Evolutionary conservation across 768 basidiomycete species (phyloP).

Genomic region (Naganishia randhawae): DNA sequence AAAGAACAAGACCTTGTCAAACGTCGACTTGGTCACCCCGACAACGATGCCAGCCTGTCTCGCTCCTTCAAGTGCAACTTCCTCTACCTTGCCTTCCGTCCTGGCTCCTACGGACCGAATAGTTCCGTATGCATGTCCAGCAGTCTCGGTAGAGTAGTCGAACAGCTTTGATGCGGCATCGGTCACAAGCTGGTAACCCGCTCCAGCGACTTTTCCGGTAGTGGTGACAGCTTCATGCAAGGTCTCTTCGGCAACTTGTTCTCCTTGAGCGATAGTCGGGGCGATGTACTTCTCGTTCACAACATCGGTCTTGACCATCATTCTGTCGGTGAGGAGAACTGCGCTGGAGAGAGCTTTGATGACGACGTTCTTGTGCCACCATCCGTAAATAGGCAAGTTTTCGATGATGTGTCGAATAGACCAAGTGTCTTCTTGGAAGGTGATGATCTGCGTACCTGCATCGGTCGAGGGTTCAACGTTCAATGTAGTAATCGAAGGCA

Average conservation of each 20-base stretch:
- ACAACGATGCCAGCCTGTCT: slow-evolving; percentile 15
- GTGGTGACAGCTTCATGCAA: slow-evolving; percentile 15
- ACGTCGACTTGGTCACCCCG: slow-evolving; percentile 15
- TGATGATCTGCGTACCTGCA: slow-evolving; percentile 17
- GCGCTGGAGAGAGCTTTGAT: slow-evolving; percentile 22
- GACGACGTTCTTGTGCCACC: slow-evolving; percentile 25
- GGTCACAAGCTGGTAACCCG: slow-evolving; percentile 12
- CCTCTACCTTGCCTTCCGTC: slow-evolving; percentile 15
- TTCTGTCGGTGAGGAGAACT: slow-evolving; percentile 15
- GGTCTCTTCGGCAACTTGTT: slow-evolving; percentile 23
- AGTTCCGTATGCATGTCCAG: slow-evolving; percentile 9
- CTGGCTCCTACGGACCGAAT: background rate
- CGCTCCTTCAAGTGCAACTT: slow-evolving; percentile 5
- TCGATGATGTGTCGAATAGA: slow-evolving; percentile 18
- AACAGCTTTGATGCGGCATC: slow-evolving; percentile 10
- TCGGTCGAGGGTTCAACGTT: slow-evolving; percentile 20
- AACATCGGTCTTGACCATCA: slow-evolving; percentile 21
- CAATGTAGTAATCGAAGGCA: slow-evolving; percentile 13
- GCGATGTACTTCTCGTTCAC: slow-evolving; percentile 23
- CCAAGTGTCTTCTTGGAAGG: slow-evolving; percentile 22
- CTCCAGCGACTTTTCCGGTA: slow-evolving; percentile 16
- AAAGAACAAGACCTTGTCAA: slow-evolving; percentile 8
- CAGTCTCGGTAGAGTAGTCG: slow-evolving; percentile 17
- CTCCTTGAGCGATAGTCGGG: slow-evolving; percentile 10
- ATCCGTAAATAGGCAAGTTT: slow-evolving; percentile 20